Evolutionary conservation across 140 eudicot genomes (phyloP), one percentile per base, ranked within the genome.

Genomic region (Anethum foeniculum): DNA sequence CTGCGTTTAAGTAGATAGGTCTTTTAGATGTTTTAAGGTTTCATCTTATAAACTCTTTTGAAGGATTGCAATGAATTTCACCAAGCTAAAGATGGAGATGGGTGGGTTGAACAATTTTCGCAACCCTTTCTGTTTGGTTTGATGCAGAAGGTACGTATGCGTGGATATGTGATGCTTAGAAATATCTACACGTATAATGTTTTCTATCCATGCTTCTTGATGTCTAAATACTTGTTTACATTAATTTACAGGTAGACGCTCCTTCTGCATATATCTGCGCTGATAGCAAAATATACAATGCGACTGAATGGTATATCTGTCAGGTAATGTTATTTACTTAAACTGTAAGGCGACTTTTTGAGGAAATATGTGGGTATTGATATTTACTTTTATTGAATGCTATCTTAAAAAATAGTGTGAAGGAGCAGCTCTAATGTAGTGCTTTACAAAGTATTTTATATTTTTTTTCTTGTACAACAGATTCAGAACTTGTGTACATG

Each of bases 301-400:
- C 97, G 52, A 92, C 97, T 30, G 91, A 95, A 78, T 95, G 99
- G 99, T 95, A 92, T 85, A 89, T 95, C 71, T 95, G 99, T 85
- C 99, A 95, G 97, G 99, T 95, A 84, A 74, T 47, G 1, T 56
- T 77, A 54, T 68, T 0, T 47, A 32, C 21, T 68, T 32, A 39
- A 81, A 56, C 60, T 56, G 23, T 44, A 10, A n/a, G 14, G 58
- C 30, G 25, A 23, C 34, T 72, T 30, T 73, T 73, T 41, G 34
- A 72, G 23, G 54, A 21, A n/a, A 23, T 41, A 9, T 43, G 23
- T 43, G 28, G 11, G 76, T 71, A 19, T 28, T 28, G 9, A 67
- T 28, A 68, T 68, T 71, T 5, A 71, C 18, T 71, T 8, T 19
- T 39, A 39, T 71, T 6, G n/a, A 21, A 48, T 71, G 77, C 43